Percentiles rank a stretch among this genome's conserved stretches.
Conservation (phyloP, 345 rosid genomes). For the Arabis hirsuta region DNA sequence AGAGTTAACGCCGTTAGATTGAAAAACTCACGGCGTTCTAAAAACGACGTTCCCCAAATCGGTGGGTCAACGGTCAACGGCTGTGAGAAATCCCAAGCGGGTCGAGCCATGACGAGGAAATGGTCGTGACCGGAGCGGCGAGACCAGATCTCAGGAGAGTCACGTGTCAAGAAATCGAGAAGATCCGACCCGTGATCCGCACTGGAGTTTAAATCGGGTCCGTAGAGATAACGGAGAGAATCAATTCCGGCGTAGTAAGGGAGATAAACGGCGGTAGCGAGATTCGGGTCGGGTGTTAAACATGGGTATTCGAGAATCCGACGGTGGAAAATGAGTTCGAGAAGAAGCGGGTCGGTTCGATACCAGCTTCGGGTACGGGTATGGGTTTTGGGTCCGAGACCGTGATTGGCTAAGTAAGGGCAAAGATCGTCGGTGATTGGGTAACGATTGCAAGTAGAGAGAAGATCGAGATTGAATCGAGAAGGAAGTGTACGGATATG, state of each 20-base stretch:
- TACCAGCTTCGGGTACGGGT: constrained; percentile 82
- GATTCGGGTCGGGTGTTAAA: constrained; percentile 69
- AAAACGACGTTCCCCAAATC: constrained; percentile 90
- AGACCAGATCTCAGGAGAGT: constrained; percentile 63
- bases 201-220: constrained; percentile 73
- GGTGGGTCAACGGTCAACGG: constrained; percentile 71
- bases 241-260: constrained; percentile 90
- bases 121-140: constrained; percentile 71
- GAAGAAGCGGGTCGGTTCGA: constrained; percentile 72
- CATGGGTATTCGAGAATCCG: constrained; percentile 89
- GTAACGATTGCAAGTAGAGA: constrained; percentile 72
- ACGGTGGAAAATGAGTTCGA: constrained; percentile 85
- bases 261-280: constrained; percentile 71
- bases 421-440: constrained; percentile 70
- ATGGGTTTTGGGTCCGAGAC: constrained; percentile 88
- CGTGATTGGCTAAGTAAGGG: constrained; percentile 76
- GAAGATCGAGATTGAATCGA: constrained; percentile 86
- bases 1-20: constrained; percentile 75
- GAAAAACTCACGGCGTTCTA: constrained; percentile 75
- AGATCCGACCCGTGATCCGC: constrained; percentile 72
- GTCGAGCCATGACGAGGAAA: constrained; percentile 86
- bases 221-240: constrained; percentile 74
- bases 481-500: constrained; percentile 78
- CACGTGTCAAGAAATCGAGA: constrained; percentile 50
- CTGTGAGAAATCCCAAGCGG: constrained; percentile 97